A percentile compares a stretch with the other conserved stretches of the same genome.
These are phyloP conservation scores for Globisporangium cylindrosporum DNA, from an alignment of 352 stramenopile genomes.

Conservation along the genomic window DNA sequence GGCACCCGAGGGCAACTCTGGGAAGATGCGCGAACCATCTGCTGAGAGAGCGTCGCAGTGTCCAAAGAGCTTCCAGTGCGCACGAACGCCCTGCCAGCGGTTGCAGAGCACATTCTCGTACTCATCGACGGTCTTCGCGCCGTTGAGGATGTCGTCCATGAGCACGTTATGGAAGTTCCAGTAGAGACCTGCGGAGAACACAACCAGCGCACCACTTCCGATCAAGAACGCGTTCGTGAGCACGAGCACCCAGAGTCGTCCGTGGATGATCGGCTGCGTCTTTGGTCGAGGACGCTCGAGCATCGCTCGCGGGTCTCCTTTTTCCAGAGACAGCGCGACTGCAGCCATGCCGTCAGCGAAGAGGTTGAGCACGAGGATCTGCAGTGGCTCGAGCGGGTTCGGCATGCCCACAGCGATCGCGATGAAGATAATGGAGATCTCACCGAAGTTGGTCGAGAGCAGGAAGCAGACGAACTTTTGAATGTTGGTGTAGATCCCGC, in stretches of 20 bases:
- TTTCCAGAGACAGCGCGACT: constrained; percentile 66
- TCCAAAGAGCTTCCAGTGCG: constrained; percentile 52
- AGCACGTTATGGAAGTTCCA: constrained; percentile 65
- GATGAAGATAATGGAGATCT: constrained; percentile 87
- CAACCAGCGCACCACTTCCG: constrained; percentile 34
- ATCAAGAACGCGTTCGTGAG: constrained; percentile 60
- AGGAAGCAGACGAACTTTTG: constrained; percentile 98
- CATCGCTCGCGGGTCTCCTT: constrained; percentile 67
- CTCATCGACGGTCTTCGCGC: constrained; percentile 37
- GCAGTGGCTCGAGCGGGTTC: constrained; percentile 92
- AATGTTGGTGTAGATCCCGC: constrained; percentile 98
- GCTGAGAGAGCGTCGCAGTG: constrained; percentile 45
- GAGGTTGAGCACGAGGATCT: constrained; percentile 98
- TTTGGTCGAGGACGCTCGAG: constrained; percentile 58
- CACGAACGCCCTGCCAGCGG: constrained; percentile 47
- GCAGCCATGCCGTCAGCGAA: constrained; percentile 94
- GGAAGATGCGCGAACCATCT: constrained; percentile 56
- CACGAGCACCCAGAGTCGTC: constrained; percentile 68
- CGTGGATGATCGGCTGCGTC: constrained; percentile 50
- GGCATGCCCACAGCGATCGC: constrained; percentile 61
- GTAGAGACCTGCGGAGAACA: constrained; percentile 62
- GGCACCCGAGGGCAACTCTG: constrained; percentile 27
- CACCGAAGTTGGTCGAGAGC: constrained; percentile 97
- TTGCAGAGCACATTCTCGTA: constrained; percentile 55
- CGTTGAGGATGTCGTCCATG: constrained; percentile 51